phyloP scores from a whole-genome alignment of 2,329 filamentous ascomycete genomes.

The Xylaria sp. region DNA sequence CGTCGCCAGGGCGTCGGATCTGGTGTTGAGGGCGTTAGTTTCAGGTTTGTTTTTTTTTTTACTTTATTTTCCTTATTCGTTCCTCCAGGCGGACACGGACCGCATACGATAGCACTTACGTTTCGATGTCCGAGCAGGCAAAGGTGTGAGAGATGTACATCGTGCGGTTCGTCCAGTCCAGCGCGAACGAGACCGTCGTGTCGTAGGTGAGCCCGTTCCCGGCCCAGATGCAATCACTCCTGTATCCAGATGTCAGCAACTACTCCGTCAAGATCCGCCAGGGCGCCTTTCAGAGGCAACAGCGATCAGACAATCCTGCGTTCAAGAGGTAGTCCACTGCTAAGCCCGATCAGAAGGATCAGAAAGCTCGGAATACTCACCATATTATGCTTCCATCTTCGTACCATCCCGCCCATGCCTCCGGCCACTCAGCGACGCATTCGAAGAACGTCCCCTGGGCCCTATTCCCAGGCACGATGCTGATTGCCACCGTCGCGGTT shows the following conservation, averaged over 20 bases:
- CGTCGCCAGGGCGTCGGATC: conserved; percentile 34
- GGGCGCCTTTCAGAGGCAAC: too few species aligned
- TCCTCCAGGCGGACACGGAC: not conserved
- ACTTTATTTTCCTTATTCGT: not conserved
- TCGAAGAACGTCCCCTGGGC: conserved; percentile 36
- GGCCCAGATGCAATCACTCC: conserved; percentile 43
- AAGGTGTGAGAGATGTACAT: conserved; percentile 41
- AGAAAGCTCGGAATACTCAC: too few species aligned
- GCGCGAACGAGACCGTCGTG: conserved; percentile 37
- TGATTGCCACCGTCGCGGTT: conserved; percentile 34
- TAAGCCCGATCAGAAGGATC: too few species aligned
- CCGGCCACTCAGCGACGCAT: conserved; percentile 41
- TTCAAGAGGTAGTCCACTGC: too few species aligned
- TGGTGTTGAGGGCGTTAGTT: conserved; percentile 9
- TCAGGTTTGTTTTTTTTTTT: not conserved
- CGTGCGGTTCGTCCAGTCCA: conserved; percentile 39
- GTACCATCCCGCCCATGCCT: conserved; percentile 38
- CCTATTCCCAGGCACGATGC: conserved; percentile 28
- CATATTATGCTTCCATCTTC: conserved; percentile 30
- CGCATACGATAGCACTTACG: conserved; percentile 21
- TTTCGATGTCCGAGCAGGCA: conserved; percentile 35
- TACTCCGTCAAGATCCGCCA: not conserved
- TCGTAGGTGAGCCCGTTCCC: conserved; percentile 37
- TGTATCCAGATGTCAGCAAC: conserved; percentile 22
- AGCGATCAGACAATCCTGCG: too few species aligned